Percentiles rank a stretch among this genome's conserved stretches.
Evolutionary conservation across 2,329 filamentous ascomycete species (phyloP).

Genomic region (Cladosporium sp.): DNA sequence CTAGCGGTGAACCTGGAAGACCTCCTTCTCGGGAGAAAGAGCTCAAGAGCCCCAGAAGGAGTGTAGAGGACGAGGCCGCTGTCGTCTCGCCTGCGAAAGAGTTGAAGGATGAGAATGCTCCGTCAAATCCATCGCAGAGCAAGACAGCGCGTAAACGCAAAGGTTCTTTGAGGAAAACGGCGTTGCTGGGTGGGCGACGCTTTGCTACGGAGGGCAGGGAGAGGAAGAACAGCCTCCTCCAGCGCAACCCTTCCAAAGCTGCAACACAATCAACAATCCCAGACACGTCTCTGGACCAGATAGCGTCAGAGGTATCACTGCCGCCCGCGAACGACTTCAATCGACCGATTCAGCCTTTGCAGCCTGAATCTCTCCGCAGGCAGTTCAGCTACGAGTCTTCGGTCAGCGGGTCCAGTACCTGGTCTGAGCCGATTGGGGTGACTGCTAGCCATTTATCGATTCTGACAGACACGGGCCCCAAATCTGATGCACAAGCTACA

Average conservation of each 20-base stretch:
- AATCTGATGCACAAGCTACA: conserved; percentile 12
- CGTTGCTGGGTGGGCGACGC: conserved; percentile 71
- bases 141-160: conserved; percentile 66
- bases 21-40: conserved; percentile 35
- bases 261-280: conserved; percentile 12
- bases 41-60: conserved; percentile 27
- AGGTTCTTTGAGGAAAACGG: conserved; percentile 84
- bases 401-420: background rate
- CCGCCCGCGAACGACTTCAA: conserved; percentile 28
- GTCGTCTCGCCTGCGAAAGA: conserved; percentile 6
- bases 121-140: conserved; percentile 28
- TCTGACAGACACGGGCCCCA: conserved; percentile 26
- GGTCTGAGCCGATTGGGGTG: conserved; percentile 30
- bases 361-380: conserved; percentile 12
- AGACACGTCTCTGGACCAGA: conserved; percentile 1
- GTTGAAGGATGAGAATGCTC: conserved; percentile 4
- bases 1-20: conserved; percentile 39
- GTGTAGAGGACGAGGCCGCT: conserved; percentile 26
- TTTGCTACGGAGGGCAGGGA: conserved; percentile 58
- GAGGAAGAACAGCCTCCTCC: conserved; percentile 43
- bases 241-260: conserved; percentile 37
- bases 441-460: conserved; percentile 31
- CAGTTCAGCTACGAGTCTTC: conserved; percentile 44
- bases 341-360: conserved; percentile 19
- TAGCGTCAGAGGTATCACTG: conserved; percentile 16